phyloP scores from a whole-genome alignment of 805 yeast genomes.

The Blastobotrys mokoenaii region DNA sequence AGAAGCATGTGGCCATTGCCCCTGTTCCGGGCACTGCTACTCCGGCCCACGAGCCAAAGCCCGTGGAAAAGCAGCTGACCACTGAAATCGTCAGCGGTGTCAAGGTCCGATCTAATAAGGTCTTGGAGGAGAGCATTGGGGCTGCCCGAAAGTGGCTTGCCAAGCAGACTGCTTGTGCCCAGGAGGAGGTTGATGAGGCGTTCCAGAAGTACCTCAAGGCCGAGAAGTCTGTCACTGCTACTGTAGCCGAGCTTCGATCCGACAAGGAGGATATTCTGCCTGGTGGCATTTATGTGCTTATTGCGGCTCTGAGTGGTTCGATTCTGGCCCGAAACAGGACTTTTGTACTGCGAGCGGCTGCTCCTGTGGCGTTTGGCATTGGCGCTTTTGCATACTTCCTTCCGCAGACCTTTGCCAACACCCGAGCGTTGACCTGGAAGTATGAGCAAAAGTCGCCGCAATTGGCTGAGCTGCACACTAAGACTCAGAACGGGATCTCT shows the following conservation, averaged over 20 bases:
- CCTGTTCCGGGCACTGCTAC: conserved; percentile 25
- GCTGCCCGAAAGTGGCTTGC: conserved; percentile 38
- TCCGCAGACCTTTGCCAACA: conserved; percentile 63
- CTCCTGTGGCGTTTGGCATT: conserved; percentile 55
- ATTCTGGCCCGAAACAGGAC: conserved; percentile 64
- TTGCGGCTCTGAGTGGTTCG: conserved; percentile 66
- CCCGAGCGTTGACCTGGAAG: conserved; percentile 47
- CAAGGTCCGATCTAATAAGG: conserved; percentile 43
- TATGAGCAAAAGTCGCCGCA: conserved; percentile 57
- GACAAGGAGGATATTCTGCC: conserved; percentile 65
- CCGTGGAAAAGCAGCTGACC: conserved; percentile 13
- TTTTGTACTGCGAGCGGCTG: conserved; percentile 41
- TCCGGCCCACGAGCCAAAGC: conserved; percentile 10
- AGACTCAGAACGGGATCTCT: conserved; percentile 38
- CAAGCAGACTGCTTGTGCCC: conserved; percentile 29
- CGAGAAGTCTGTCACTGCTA: conserved; percentile 56
- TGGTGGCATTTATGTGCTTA: conserved; percentile 54
- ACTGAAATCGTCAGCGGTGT: conserved; percentile 43
- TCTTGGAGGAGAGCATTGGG: conserved; percentile 42
- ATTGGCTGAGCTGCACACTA: conserved; percentile 54
- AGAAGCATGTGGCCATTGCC: conserved; percentile 11
- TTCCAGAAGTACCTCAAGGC: conserved; percentile 44
- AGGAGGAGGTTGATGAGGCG: conserved; percentile 36
- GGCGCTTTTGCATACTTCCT: conserved; percentile 60
- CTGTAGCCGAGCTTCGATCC: conserved; percentile 56